phyloP scores from a whole-genome alignment of 2,329 filamentous ascomycete genomes.

The Macrophomina tecta region DNA sequence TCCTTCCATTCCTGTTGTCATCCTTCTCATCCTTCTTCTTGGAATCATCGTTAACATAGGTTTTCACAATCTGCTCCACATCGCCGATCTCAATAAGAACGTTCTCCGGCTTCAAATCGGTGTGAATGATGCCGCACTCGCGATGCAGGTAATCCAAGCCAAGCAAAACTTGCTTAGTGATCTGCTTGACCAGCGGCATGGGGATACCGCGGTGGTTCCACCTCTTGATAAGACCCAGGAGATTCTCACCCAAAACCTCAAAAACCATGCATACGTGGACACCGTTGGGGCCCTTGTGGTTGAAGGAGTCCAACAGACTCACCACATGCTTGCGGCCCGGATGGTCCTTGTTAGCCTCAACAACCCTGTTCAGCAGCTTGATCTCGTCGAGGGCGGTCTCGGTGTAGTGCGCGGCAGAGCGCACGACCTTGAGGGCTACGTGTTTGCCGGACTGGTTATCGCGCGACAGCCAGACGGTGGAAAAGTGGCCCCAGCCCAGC shows the following conservation, averaged over 20 bases:
- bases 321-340: conserved; percentile 95
- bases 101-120: conserved; percentile 96
- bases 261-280: conserved; percentile 99
- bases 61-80: conserved; percentile 97
- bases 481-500: conserved; percentile 97
- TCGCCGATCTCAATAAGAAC: conserved; percentile 98
- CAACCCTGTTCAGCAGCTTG: conserved; percentile 95
- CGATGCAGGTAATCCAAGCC: conserved; percentile 96
- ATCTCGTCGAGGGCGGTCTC: conserved; percentile 99
- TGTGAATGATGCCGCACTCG: conserved; percentile 98
- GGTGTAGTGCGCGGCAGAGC: conserved; percentile 96
- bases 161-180: conserved; percentile 95
- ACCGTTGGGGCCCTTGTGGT: conserved; percentile 95
- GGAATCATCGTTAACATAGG: conserved; percentile 83
- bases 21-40: conserved; percentile 75
- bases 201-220: conserved; percentile 99
- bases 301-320: conserved; percentile 93
- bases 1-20: conserved; percentile 87
- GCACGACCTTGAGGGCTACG: conserved; percentile 96
- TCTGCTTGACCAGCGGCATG: conserved; percentile 96
- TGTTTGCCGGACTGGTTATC: conserved; percentile 91
- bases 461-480: conserved; percentile 86
- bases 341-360: conserved; percentile 91
- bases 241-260: conserved; percentile 93
- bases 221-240: conserved; percentile 93